A percentile compares a stretch with the other conserved stretches of the same genome.
phyloP scores from a whole-genome alignment of 768 basidiomycete genomes.

The Boletus coccyginus region DNA sequence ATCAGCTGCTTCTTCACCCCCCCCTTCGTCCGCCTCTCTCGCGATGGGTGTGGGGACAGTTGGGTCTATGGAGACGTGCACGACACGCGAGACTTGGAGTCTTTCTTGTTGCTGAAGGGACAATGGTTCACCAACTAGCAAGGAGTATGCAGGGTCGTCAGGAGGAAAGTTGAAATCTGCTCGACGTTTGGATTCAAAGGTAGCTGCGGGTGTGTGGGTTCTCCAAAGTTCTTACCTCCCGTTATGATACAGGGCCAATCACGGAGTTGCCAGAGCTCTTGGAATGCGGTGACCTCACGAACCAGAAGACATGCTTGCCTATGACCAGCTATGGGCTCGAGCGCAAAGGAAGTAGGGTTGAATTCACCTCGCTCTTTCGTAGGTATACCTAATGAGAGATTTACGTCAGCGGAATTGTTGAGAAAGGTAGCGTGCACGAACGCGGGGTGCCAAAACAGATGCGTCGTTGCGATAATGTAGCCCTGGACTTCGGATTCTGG shows the following conservation, averaged over 20 bases:
- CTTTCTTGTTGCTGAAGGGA: conserved; percentile 48
- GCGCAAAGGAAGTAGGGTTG: neutral
- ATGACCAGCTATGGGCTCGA: neutral
- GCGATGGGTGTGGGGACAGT: conserved; percentile 35
- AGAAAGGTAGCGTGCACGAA: conserved; percentile 34
- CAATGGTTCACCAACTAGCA: conserved; percentile 64
- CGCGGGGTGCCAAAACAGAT: conserved; percentile 95
- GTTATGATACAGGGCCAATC: conserved; percentile 81
- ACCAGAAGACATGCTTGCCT: conserved; percentile 80
- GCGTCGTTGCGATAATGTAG: conserved; percentile 81
- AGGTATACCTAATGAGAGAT: conserved; percentile 42
- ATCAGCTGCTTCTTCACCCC: conserved; percentile 43
- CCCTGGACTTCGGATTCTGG: conserved; percentile 41
- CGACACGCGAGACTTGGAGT: conserved; percentile 63
- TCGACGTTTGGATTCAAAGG: neutral
- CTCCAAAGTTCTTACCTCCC: conserved; percentile 56
- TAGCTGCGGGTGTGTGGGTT: neutral
- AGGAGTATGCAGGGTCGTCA: conserved; percentile 75
- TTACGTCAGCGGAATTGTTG: neutral
- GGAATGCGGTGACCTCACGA: conserved; percentile 59
- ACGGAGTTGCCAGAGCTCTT: conserved; percentile 38
- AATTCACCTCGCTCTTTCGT: conserved; percentile 77
- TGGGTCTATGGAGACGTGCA: conserved; percentile 70
- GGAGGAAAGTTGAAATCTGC: conserved; percentile 92
- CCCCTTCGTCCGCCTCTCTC: conserved; percentile 34